Evolutionary conservation across 108 stramenopile species (phyloP).

Genomic region (Bacterosira constricta): DNA sequence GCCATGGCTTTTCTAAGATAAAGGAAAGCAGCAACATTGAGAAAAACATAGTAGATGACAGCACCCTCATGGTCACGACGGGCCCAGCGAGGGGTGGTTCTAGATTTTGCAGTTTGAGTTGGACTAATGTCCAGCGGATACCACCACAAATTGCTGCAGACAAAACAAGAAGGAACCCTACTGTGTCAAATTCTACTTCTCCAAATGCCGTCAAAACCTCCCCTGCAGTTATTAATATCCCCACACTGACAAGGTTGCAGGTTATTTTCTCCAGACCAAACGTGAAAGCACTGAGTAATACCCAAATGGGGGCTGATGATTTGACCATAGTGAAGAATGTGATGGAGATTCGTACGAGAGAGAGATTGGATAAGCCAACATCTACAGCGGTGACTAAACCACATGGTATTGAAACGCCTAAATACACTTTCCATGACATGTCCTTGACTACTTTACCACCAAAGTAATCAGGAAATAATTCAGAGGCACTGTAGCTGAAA

Average conservation of each 20-base stretch:
- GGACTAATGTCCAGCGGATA: slow-evolving; percentile 86
- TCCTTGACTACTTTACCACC: slow-evolving; percentile 62
- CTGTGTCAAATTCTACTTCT: slow-evolving; percentile 56
- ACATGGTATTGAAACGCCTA: slow-evolving; percentile 77
- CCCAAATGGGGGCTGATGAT: slow-evolving; percentile 85
- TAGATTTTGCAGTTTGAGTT: slow-evolving; percentile 76
- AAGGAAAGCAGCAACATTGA: slow-evolving; percentile 71
- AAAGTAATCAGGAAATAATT: slow-evolving; percentile 56
- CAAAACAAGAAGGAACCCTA: slow-evolving; percentile 76
- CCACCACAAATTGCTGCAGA: slow-evolving; percentile 72
- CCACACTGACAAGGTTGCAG: slow-evolving; percentile 68
- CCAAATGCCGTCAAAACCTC: slow-evolving; percentile 83
- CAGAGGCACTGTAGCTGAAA: slow-evolving; percentile 59
- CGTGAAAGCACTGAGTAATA: slow-evolving; percentile 74
- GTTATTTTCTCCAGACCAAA: slow-evolving; percentile 86
- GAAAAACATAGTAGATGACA: slow-evolving; percentile 81
- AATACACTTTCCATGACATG: slow-evolving; percentile 77
- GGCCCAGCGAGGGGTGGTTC: slow-evolving; percentile 85
- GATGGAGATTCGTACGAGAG: slow-evolving; percentile 75
- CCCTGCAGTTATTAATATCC: slow-evolving; percentile 70
- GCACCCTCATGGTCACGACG: slow-evolving; percentile 79
- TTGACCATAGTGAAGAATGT: slow-evolving; percentile 93
- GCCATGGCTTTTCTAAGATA: slow-evolving; percentile 70
- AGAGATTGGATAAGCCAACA: slow-evolving; percentile 83
- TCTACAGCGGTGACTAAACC: slow-evolving; percentile 82